Evolutionary conservation across 371 early-diverging fungal species (phyloP).

Genomic region (Catenaria anguillulae): DNA sequence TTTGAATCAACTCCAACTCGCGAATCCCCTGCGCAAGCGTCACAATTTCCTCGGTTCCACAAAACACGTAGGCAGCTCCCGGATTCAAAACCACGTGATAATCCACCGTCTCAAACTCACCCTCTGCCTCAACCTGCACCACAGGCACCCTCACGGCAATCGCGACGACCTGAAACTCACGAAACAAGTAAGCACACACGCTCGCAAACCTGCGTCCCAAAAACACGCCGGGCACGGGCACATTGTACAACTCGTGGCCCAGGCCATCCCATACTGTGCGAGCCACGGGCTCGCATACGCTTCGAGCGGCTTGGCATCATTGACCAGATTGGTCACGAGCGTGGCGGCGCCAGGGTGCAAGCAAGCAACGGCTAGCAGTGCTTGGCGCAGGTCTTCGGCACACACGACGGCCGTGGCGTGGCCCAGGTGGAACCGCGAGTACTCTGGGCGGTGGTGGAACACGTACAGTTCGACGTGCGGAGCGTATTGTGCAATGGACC

Average conservation of each 20-base stretch:
- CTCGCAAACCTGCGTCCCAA: slow-evolving; percentile 40
- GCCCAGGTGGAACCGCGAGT: slow-evolving; percentile 44
- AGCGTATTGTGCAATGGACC: slow-evolving; percentile 42
- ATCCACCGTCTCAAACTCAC: slow-evolving; percentile 3
- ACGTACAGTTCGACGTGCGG: slow-evolving; percentile 49
- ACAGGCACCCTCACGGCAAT: slow-evolving; percentile 37
- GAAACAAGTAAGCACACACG: slow-evolving; percentile 24
- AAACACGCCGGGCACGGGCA: slow-evolving; percentile 32
- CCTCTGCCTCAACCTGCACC: neutral
- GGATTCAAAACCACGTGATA: slow-evolving; percentile 47
- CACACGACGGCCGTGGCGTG: slow-evolving; percentile 49
- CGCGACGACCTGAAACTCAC: slow-evolving; percentile 53
- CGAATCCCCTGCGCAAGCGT: slow-evolving; percentile 45
- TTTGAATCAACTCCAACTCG: slow-evolving; percentile 31
- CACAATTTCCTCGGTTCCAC: slow-evolving; percentile 34
- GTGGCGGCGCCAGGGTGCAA: slow-evolving; percentile 50
- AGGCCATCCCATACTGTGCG: slow-evolving; percentile 62
- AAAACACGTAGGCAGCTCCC: slow-evolving; percentile 36
- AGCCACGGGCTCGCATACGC: slow-evolving; percentile 52
- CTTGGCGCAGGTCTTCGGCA: slow-evolving; percentile 52
- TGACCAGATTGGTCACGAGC: slow-evolving; percentile 49
- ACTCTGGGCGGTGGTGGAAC: slow-evolving; percentile 48
- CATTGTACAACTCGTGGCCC: slow-evolving; percentile 51
- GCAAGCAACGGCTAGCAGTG: slow-evolving; percentile 47
- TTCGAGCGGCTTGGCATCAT: slow-evolving; percentile 38